These are phyloP conservation scores for Mycena polygramma DNA, from an alignment of 768 basidiomycete genomes.

Conservation along the genomic window DNA sequence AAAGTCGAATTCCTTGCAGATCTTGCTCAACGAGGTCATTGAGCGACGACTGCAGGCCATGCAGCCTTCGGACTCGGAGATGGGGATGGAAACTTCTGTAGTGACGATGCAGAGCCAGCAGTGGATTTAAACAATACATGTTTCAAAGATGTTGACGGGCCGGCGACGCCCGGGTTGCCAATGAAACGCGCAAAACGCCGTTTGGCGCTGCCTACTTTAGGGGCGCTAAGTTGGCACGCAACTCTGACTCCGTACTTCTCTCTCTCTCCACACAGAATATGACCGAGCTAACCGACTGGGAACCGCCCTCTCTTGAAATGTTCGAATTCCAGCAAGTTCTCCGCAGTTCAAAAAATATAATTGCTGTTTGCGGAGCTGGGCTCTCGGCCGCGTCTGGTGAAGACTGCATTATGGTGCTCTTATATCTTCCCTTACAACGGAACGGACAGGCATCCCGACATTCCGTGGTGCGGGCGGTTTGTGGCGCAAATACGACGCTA, in stretches of 20 bases:
- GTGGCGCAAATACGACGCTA: constrained; percentile 65
- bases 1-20: constrained; percentile 37
- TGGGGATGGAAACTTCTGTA: constrained; percentile 28
- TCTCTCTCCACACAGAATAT: background rate
- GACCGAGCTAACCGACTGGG: constrained; percentile 13
- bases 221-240: background rate
- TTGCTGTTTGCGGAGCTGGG: constrained; percentile 66
- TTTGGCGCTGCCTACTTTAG: background rate
- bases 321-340: constrained; percentile 48
- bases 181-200: background rate
- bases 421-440: constrained; percentile 16
- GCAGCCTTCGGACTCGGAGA: constrained; percentile 38
- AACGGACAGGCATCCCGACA: constrained; percentile 56
- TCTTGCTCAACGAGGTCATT: constrained; percentile 52
- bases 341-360: constrained; percentile 48
- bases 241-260: background rate
- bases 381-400: constrained; percentile 75
- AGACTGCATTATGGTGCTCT: constrained; percentile 12
- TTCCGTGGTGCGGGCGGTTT: constrained; percentile 66
- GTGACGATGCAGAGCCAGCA: constrained; percentile 15
- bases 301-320: constrained; percentile 44
- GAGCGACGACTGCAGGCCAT: constrained; percentile 50
- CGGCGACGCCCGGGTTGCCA: background rate
- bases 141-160: background rate
- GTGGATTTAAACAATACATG: constrained; percentile 4